Percentiles rank a stretch among this genome's conserved stretches.
phyloP scores from a whole-genome alignment of 2,329 filamentous ascomycete genomes.

The Venturiaceae sp. region DNA sequence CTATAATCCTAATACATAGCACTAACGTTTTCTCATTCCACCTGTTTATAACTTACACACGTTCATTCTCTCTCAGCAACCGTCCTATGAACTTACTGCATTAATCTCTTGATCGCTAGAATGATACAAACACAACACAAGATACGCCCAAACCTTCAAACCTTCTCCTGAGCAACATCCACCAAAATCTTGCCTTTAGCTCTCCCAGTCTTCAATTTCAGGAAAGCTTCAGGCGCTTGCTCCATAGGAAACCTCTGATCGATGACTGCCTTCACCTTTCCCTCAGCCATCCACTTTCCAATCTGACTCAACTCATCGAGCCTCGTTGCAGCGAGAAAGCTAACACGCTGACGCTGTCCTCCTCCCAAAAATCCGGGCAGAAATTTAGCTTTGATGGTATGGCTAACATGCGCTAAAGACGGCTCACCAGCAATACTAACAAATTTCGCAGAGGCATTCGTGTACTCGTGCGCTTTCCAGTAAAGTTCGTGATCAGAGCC shows the following conservation, averaged over 20 bases:
- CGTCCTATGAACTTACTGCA: no score
- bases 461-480: slow-evolving; percentile 40
- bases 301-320: slow-evolving; percentile 39
- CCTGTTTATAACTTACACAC: not conserved
- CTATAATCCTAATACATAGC: not conserved
- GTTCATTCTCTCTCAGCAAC: not conserved
- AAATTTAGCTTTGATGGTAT: slow-evolving; percentile 26
- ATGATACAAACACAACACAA: not conserved
- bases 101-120: no score
- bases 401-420: slow-evolving; percentile 5
- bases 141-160: not conserved
- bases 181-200: slow-evolving; percentile 31
- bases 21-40: not conserved
- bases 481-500: slow-evolving; percentile 43
- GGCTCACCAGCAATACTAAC: slow-evolving; percentile 22
- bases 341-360: slow-evolving; percentile 28
- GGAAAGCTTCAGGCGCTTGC: slow-evolving; percentile 35
- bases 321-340: slow-evolving; percentile 27
- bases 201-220: slow-evolving; percentile 21
- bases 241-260: slow-evolving; percentile 47
- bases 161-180: not conserved
- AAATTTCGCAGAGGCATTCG: slow-evolving; percentile 41
- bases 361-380: slow-evolving; percentile 41
- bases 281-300: slow-evolving; percentile 46
- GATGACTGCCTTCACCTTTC: slow-evolving; percentile 46